Evolutionary conservation across 1,284 basidiomycete species (phyloP).

Genomic region (Cutaneotrichosporon dermatis): DNA sequence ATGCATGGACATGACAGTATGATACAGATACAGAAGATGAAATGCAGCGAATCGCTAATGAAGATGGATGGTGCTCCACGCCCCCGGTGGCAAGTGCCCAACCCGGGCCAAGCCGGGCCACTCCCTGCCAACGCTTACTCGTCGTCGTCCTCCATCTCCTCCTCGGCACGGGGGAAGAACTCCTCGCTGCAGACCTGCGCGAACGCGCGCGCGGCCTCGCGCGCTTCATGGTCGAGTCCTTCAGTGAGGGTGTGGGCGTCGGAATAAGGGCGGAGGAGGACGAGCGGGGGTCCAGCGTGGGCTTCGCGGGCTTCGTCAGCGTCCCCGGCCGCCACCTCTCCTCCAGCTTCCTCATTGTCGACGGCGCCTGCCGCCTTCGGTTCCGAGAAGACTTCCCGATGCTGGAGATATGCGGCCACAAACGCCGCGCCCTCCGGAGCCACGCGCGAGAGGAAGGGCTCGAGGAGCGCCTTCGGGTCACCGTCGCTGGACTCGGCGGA

Average conservation of each 20-base stretch:
- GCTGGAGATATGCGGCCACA: constrained; percentile 7
- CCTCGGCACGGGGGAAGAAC: constrained; percentile 54
- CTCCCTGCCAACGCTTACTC: neutral
- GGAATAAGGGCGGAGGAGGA: constrained; percentile 31
- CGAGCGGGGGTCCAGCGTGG: neutral
- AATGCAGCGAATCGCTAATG: too few relatives aligned
- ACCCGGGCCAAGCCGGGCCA: too few relatives aligned
- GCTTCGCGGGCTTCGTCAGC: neutral
- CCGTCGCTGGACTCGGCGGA: constrained; percentile 16
- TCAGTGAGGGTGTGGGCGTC: constrained; percentile 34
- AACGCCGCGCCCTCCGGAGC: constrained; percentile 1
- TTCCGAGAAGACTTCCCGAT: neutral
- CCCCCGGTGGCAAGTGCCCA: too few relatives aligned
- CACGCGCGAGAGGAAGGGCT: constrained; percentile 29
- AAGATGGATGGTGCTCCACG: too few relatives aligned
- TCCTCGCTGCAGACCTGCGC: constrained; percentile 25
- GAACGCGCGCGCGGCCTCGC: constrained; percentile 36
- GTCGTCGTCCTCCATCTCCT: constrained; percentile 50
- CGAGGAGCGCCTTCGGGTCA: constrained; percentile 16
- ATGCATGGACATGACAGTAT: too few relatives aligned
- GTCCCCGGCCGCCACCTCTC: neutral
- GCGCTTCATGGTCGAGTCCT: constrained; percentile 43
- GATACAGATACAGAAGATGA: too few relatives aligned
- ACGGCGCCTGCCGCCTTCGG: neutral
- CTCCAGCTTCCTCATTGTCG: neutral